Conservation (phyloP, 352 stramenopile genomes). For the Phytophthora capsici region DNA sequence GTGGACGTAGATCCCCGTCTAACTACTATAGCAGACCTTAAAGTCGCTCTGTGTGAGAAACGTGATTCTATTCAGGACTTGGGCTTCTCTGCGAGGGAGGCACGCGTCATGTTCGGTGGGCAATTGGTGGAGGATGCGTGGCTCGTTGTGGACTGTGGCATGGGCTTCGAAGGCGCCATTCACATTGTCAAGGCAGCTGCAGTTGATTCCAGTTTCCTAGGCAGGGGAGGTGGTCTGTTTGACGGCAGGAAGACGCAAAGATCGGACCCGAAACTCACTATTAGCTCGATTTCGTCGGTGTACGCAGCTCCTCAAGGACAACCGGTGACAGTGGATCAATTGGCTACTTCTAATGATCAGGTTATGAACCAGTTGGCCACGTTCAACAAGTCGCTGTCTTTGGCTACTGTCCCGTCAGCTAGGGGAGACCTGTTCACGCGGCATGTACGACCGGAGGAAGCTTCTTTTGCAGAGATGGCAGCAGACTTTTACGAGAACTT, state of each 20-base stretch:
- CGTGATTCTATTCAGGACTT: conserved; percentile 52
- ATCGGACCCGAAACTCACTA: conserved; percentile 59
- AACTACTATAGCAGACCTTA: conserved; percentile 76
- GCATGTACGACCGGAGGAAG: conserved; percentile 77
- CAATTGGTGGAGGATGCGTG: conserved; percentile 81
- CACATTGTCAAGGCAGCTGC: conserved; percentile 62
- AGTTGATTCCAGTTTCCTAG: conserved; percentile 19
- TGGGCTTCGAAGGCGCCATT: conserved; percentile 73
- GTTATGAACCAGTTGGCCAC: conserved; percentile 52
- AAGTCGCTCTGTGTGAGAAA: conserved; percentile 65
- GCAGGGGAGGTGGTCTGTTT: conserved; percentile 5
- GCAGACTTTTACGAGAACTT: conserved; percentile 81
- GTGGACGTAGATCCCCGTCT: conserved; percentile 78
- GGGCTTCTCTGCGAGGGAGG: conserved; percentile 50
- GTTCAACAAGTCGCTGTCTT: conserved; percentile 52
- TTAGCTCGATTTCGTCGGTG: conserved; percentile 75
- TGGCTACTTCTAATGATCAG: conserved; percentile 31
- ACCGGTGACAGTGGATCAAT: conserved; percentile 20
- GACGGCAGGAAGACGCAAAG: conserved; percentile 11
- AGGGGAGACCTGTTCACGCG: conserved; percentile 49
- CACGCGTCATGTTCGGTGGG: conserved; percentile 78
- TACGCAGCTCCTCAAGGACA: conserved; percentile 46
- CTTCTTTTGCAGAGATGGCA: conserved; percentile 75
- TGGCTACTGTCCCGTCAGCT: conserved; percentile 34
- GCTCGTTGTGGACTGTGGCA: conserved; percentile 83